Evolutionary conservation across 257 asterid species (phyloP), one percentile per base, ranked within the genome.

Genomic region (Fraxinus americana): DNA sequence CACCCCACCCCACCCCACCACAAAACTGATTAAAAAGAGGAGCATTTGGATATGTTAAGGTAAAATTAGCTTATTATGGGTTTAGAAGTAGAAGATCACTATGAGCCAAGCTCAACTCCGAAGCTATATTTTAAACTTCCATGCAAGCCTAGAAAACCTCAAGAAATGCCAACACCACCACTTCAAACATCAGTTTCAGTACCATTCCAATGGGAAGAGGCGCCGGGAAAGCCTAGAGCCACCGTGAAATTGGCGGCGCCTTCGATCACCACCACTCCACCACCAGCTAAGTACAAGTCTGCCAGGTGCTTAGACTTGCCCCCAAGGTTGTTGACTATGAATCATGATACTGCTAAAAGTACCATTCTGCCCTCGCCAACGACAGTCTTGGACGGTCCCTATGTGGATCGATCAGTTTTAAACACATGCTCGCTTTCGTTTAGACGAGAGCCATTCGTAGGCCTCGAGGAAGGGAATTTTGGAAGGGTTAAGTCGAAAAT

Each of bases 251-350:
- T 1, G 45, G 30, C 27, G 1, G 12, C 72, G 12, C 35, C 21
- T 13, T 3, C 67, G 36, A 63, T 63, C 19, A 63, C 52, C 77
- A 54, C 50, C n/a, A 52, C 77, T 3, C 69, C 77, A 17, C 52
- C 71, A 11, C 57, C 76, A 2, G n/a, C 63, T 7, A 78, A 76
- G 67, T 69, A 72, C 16, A 84, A 74, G 25, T 4, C 78, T 1
- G 86, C 67, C 3, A 83, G 90, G 81, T 75, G 86, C 38, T 63
- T 88, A 45, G 87, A 86, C 36, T 41, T 88, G 48, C 92, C 92
- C 4, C 92, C 92, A 0, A 84, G 92, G 74, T 71, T 82, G 61
- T 52, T 79, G 73, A 21, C 67, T 21, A 63, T 3, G 67, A 63
- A 63, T 7, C 29, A 3, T 25, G 67, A 67, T 5, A 71, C 30